These are phyloP conservation scores for Penicillium sp. DNA, from an alignment of 2,329 filamentous ascomycete species.

Conservation along the genomic window DNA sequence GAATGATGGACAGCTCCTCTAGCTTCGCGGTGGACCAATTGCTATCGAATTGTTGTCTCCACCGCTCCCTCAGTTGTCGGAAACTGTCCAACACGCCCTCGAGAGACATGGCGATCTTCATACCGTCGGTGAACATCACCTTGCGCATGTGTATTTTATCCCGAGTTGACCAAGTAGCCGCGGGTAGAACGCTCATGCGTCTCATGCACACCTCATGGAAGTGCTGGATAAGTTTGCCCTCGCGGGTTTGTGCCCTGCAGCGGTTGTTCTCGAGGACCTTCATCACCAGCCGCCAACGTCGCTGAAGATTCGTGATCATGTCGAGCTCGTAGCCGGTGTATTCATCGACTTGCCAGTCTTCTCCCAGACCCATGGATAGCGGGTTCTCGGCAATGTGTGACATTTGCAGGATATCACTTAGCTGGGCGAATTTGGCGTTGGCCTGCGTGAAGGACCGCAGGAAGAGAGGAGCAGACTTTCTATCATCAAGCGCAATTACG, in stretches of 20 bases:
- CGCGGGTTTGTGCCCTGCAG: neutral
- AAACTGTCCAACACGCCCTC: neutral
- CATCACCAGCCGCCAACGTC: conserved; percentile 14
- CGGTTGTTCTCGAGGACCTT: conserved; percentile 2
- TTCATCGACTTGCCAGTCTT: conserved; percentile 1
- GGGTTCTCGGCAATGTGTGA: neutral
- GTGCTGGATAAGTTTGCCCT: conserved; percentile 1
- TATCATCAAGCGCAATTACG: conserved; percentile 16
- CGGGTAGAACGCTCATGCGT: neutral
- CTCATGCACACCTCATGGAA: conserved; percentile 2
- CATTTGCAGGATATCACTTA: conserved; percentile 1
- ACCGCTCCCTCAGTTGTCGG: conserved; percentile 3
- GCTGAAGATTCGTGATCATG: conserved; percentile 11
- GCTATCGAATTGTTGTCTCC: conserved; percentile 3
- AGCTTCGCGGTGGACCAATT: conserved; percentile 2
- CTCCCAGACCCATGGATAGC: neutral
- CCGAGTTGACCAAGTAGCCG: neutral
- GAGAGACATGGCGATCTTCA: conserved; percentile 8
- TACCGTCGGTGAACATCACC: conserved; percentile 13
- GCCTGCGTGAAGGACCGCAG: conserved; percentile 1
- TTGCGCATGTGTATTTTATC: conserved; percentile 13
- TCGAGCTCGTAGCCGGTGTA: conserved; percentile 7
- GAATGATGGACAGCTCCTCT: conserved; percentile 10
- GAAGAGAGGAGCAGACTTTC: conserved; percentile 1
- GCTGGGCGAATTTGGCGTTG: conserved; percentile 1